phyloP scores from a whole-genome alignment of 2,329 filamentous ascomycete genomes.

The Colletotrichum sidae region DNA sequence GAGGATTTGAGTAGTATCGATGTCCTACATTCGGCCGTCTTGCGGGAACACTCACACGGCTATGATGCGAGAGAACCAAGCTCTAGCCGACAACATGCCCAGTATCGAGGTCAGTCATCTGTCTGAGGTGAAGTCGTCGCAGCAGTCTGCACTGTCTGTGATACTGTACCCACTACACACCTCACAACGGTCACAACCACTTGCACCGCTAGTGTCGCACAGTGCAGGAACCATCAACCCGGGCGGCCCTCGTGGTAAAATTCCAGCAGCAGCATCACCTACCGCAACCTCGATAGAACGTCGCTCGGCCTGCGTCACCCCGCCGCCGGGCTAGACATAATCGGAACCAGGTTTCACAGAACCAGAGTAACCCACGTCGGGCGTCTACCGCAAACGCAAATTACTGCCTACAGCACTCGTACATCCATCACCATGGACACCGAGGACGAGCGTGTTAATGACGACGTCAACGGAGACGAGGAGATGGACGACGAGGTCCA shows the following conservation, averaged over 20 bases:
- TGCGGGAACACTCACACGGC: no score
- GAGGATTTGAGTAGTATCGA: no score
- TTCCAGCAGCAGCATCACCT: conserved; percentile 15
- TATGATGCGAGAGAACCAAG: no score
- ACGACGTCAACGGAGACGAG: conserved; percentile 3
- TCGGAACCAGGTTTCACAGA: background rate
- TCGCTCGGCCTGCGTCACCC: background rate
- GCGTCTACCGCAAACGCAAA: conserved; percentile 1
- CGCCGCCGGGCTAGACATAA: background rate
- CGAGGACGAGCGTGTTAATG: conserved; percentile 8
- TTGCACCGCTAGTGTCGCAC: no score
- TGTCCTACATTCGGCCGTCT: no score
- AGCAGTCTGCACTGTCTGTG: no score
- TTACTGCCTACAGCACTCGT: background rate
- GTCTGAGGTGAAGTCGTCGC: no score
- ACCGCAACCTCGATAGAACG: background rate
- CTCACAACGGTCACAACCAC: no score
- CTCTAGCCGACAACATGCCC: no score
- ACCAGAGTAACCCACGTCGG: background rate
- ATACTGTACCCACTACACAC: no score
- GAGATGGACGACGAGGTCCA: background rate
- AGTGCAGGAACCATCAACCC: no score
- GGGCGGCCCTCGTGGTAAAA: background rate
- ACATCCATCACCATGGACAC: conserved; percentile 29
- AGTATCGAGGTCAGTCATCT: no score